Conservation (phyloP, 2,329 filamentous ascomycete species). For the Juglanconis oblonga region DNA sequence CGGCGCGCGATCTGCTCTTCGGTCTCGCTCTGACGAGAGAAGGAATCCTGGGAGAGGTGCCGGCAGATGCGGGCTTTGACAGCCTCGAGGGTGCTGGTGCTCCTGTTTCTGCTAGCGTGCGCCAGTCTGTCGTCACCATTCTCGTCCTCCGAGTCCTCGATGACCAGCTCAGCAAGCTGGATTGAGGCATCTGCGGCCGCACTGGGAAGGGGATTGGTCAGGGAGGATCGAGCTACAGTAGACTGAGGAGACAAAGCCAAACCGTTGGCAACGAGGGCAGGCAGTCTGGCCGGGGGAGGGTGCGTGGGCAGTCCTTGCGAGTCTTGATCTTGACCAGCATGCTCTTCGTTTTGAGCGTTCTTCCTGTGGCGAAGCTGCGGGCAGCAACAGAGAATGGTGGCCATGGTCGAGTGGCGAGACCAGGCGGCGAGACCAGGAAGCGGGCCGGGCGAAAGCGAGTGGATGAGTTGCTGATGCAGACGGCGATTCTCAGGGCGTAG, state of each 20-base stretch:
- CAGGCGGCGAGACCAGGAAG: neutral
- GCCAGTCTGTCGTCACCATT: slow-evolving; percentile 35
- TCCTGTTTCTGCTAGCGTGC: slow-evolving; percentile 29
- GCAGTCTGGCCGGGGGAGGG: slow-evolving; percentile 20
- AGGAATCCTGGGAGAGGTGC: slow-evolving; percentile 44
- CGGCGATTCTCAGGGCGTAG: neutral
- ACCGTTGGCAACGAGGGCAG: slow-evolving; percentile 19
- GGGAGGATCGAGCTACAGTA: slow-evolving; percentile 20
- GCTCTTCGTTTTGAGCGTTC: neutral
- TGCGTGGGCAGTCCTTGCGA: slow-evolving; percentile 14
- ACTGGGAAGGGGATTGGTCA: slow-evolving; percentile 19
- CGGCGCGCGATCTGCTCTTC: slow-evolving; percentile 53
- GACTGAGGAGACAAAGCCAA: slow-evolving; percentile 14
- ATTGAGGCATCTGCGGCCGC: slow-evolving; percentile 19
- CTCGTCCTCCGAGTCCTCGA: slow-evolving; percentile 41
- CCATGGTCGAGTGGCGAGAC: slow-evolving; percentile 25
- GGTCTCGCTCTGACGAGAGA: slow-evolving; percentile 41
- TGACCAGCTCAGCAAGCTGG: slow-evolving; percentile 29
- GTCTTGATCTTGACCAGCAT: neutral
- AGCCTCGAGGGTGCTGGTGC: slow-evolving; percentile 38
- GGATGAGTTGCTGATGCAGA: neutral
- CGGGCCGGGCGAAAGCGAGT: neutral
- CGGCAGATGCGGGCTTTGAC: slow-evolving; percentile 44
- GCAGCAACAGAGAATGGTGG: slow-evolving; percentile 34
- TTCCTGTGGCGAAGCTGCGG: slow-evolving; percentile 20